Evolutionary conservation across 192 early-diverging fungal species (phyloP), one percentile per base, ranked within the genome.

Genomic region (Lunasporangiospora selenospora): DNA sequence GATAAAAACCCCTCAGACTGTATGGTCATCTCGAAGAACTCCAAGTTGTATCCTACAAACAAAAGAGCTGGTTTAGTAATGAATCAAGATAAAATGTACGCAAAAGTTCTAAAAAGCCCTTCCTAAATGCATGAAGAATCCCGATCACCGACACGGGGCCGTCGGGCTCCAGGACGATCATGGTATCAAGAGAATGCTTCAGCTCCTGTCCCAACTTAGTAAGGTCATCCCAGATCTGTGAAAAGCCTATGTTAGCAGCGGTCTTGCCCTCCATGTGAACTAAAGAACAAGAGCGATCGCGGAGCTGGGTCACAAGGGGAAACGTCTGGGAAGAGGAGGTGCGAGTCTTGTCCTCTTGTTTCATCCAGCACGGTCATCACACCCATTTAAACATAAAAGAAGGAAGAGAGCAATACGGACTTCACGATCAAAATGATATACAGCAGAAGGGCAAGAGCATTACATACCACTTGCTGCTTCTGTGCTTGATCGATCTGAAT

Each of bases 181-280:
- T 58, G 5, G 56, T 42, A 27, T 58, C 56, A 26, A 60, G 21
- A 40, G 58, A 49, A 27, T 50, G 43, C 19, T 60, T 50, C 12
- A 60, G 58, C 30, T 60, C 58, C 21, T 60, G 58, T 41, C 23
- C 58, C 10, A 60, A 21, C 38, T 60, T 60, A 36, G 58, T 60
- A 39, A 59, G 57, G 45, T 59, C 57, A 59, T 59, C 57, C 57
- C 58, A 60, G 58, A 60, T 41, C 47, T 41, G 58, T 48, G 58
- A 60, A 13, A 19, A 37, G 56, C 38, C 46, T 29, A 40, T 60
- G 38, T 50, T 60, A 37, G 37, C 18, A 19, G 58, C 47, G 26
- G 58, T 50, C 58, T 50, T 50, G 36, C 58, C 58, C 38, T 60
- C 58, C 58, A 60, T 60, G 29, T 50, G 58, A 30, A 60, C 37